Conservation (phyloP, 306 rosid genomes). For the Medicago ruthenica region DNA sequence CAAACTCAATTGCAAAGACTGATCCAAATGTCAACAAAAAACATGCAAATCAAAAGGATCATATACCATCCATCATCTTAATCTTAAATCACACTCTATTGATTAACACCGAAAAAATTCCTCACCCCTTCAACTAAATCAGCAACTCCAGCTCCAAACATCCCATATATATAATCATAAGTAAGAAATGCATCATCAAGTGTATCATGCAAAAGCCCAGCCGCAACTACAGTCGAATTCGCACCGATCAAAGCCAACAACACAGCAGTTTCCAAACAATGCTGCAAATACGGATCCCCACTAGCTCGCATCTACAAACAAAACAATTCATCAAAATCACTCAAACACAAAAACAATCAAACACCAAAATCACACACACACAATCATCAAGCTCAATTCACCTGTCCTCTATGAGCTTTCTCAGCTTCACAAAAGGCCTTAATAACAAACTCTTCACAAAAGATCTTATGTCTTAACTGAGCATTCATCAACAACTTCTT, state of each 20-base stretch:
- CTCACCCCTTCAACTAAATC: conserved; percentile 95
- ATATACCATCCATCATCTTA: conserved; percentile 12
- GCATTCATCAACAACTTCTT: conserved; percentile 80
- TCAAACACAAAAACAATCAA: conserved; percentile 19
- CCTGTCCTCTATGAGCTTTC: conserved; percentile 98
- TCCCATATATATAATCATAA: conserved; percentile 67
- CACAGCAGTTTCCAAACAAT: conserved; percentile 95
- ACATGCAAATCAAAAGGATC: conserved; percentile 27
- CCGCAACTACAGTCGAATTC: conserved; percentile 90
- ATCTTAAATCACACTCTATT: conserved; percentile 6
- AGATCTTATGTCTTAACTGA: conserved; percentile 80
- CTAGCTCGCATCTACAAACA: conserved; percentile 80
- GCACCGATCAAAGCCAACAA: conserved; percentile 91
- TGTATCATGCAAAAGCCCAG: conserved; percentile 96
- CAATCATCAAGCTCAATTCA: conserved; percentile 30
- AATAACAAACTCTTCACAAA: conserved; percentile 77
- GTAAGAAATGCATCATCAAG: conserved; percentile 84
- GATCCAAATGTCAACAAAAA: conserved; percentile 28
- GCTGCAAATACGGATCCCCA: conserved; percentile 94
- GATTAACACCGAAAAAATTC: conserved; percentile 31
- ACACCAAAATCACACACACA: conserved; percentile 15
- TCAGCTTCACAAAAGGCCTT: conserved; percentile 95
- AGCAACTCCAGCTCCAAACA: conserved; percentile 83
- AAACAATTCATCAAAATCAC: conserved; percentile 31
- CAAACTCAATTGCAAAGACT: neutral